A percentile compares a stretch with the other conserved stretches of the same genome.
These are phyloP conservation scores for Thermomucor indicae-seudaticae DNA, from an alignment of 371 early-diverging fungal genomes.

Conservation along the genomic window DNA sequence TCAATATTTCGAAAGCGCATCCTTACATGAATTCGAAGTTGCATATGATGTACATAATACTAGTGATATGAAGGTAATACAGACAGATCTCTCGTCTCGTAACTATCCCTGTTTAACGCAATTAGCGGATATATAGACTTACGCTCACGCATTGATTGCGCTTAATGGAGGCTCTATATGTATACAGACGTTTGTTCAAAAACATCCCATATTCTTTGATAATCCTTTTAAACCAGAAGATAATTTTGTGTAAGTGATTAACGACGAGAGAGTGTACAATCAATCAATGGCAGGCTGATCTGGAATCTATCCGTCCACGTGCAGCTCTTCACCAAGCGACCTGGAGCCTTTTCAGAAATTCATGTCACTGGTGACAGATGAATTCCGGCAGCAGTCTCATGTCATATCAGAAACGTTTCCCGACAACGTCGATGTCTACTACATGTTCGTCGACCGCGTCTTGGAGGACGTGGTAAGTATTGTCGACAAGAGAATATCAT, in stretches of 20 bases:
- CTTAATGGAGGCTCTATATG: slow-evolving; percentile 78
- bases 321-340: slow-evolving; percentile 23
- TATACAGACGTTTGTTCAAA: slow-evolving; percentile 80
- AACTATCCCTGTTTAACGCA: too few relatives aligned
- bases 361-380: slow-evolving; percentile 45
- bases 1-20: slow-evolving; percentile 76
- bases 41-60: slow-evolving; percentile 69
- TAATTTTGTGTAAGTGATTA: slow-evolving; percentile 44
- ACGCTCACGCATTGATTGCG: slow-evolving; percentile 63
- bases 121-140: slow-evolving; percentile 31
- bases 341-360: slow-evolving; percentile 36
- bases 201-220: slow-evolving; percentile 84
- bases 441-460: slow-evolving; percentile 57
- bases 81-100: neutral
- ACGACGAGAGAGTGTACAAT: neutral
- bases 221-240: slow-evolving; percentile 60
- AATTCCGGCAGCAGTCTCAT: slow-evolving; percentile 57
- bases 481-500: neutral
- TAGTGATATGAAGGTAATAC: slow-evolving; percentile 55
- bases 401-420: slow-evolving; percentile 68
- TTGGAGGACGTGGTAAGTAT: slow-evolving; percentile 64
- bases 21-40: slow-evolving; percentile 76
- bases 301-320: neutral
- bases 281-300: neutral
- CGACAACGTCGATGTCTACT: slow-evolving; percentile 56